phyloP scores from a whole-genome alignment of 177 flowering plant genomes.

The Vitis hybrid region DNA sequence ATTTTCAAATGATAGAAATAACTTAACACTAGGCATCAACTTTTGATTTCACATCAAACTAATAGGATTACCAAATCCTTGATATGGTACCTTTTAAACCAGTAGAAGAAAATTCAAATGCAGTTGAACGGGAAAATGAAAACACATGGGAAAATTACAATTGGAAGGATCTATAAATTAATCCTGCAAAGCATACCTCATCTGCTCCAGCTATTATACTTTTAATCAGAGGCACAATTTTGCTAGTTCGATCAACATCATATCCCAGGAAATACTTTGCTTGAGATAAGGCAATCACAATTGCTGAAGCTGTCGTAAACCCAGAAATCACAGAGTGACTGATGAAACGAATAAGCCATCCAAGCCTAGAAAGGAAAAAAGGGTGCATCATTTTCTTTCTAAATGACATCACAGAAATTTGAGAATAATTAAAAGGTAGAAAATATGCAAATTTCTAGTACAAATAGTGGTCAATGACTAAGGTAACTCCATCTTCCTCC shows the following conservation, averaged over 20 bases:
- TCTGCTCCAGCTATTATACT: conserved; percentile 80
- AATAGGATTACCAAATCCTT: background rate
- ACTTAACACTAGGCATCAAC: background rate
- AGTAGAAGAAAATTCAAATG: background rate
- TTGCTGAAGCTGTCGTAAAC: conserved; percentile 93
- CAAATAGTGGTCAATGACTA: background rate
- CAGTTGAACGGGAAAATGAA: background rate
- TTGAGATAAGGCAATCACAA: conserved; percentile 92
- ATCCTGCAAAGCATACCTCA: conserved; percentile 44
- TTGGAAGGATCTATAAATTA: background rate
- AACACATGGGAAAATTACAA: background rate
- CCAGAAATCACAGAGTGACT: conserved; percentile 99
- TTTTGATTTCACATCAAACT: background rate
- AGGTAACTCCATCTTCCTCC: background rate
- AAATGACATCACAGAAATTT: background rate
- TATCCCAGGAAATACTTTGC: conserved; percentile 95
- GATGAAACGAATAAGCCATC: conserved; percentile 96
- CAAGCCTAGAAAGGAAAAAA: conserved; percentile 57
- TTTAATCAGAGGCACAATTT: conserved; percentile 78
- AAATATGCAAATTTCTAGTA: background rate
- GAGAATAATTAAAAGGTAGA: background rate
- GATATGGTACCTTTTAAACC: background rate
- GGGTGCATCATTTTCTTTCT: background rate
- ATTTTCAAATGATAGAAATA: background rate
- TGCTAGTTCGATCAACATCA: conserved; percentile 69